Conservation (phyloP, 1,284 basidiomycete genomes). For the Marasmius sp. region DNA sequence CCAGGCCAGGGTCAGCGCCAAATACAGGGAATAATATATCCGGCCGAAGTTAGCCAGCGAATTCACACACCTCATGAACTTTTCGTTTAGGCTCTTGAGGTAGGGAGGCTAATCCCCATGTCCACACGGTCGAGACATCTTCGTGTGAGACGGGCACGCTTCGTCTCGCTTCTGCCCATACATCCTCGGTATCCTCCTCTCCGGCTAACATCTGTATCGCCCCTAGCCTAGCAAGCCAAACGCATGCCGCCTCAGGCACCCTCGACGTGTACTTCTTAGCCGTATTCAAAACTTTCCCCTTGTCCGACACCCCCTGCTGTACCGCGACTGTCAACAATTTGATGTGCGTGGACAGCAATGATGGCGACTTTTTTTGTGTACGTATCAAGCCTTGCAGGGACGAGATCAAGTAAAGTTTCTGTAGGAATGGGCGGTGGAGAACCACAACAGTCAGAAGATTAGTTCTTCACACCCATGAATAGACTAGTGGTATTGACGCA, state of each 20-base stretch:
- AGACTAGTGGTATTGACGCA: constrained; percentile 32
- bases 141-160: constrained; percentile 31
- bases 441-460: neutral
- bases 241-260: constrained; percentile 30
- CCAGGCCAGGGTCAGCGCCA: neutral
- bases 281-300: constrained; percentile 38
- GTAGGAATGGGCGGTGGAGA: constrained; percentile 2
- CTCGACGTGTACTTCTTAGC: constrained; percentile 46
- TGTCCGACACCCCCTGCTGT: constrained; percentile 24
- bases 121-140: constrained; percentile 43
- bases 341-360: constrained; percentile 48
- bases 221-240: constrained; percentile 57
- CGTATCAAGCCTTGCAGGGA: constrained; percentile 48
- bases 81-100: constrained; percentile 22
- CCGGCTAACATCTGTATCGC: constrained; percentile 36
- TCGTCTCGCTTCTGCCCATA: constrained; percentile 44
- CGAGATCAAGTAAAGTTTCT: constrained; percentile 45
- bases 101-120: constrained; percentile 44
- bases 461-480: neutral
- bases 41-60: neutral
- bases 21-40: constrained; percentile 4
- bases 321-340: constrained; percentile 38
- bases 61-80: constrained; percentile 38
- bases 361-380: constrained; percentile 29
- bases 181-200: constrained; percentile 25